Conservation (phyloP, 1,284 basidiomycete species). For the Omphalotus olearius region DNA sequence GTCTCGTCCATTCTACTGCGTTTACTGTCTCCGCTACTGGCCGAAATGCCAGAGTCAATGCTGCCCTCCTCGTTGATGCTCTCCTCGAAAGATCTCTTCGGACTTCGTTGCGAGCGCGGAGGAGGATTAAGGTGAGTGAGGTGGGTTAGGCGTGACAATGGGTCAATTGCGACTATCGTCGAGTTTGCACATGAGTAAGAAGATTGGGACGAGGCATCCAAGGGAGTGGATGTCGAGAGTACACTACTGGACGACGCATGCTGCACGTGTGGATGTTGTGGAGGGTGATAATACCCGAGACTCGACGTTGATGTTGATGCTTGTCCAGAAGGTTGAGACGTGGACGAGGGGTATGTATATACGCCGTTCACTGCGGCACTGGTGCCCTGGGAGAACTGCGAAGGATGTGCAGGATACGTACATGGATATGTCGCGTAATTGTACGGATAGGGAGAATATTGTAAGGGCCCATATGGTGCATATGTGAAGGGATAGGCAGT, state of each 20-base stretch:
- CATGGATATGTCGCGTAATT: slow-evolving; percentile 4
- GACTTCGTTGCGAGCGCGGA: slow-evolving; percentile 32
- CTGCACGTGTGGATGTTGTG: too few relatives aligned
- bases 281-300: too few relatives aligned
- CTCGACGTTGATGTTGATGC: not conserved
- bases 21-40: slow-evolving; percentile 5
- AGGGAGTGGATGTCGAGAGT: not conserved
- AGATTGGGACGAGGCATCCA: not conserved
- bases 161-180: slow-evolving; percentile 7
- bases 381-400: slow-evolving; percentile 1
- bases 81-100: slow-evolving; percentile 68
- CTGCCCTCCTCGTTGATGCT: slow-evolving; percentile 12
- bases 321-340: not conserved
- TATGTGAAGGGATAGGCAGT: slow-evolving; percentile 1
- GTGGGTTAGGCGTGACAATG: slow-evolving; percentile 8
- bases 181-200: not conserved
- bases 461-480: not conserved
- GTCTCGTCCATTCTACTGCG: slow-evolving; percentile 8
- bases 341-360: not conserved
- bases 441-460: not conserved
- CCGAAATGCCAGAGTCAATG: slow-evolving; percentile 7
- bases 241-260: too few relatives aligned
- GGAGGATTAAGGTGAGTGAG: slow-evolving; percentile 12
- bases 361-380: not conserved
- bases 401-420: slow-evolving; percentile 3